Evolutionary conservation across 1,284 basidiomycete species (phyloP).

Genomic region (Mycena citricolor): DNA sequence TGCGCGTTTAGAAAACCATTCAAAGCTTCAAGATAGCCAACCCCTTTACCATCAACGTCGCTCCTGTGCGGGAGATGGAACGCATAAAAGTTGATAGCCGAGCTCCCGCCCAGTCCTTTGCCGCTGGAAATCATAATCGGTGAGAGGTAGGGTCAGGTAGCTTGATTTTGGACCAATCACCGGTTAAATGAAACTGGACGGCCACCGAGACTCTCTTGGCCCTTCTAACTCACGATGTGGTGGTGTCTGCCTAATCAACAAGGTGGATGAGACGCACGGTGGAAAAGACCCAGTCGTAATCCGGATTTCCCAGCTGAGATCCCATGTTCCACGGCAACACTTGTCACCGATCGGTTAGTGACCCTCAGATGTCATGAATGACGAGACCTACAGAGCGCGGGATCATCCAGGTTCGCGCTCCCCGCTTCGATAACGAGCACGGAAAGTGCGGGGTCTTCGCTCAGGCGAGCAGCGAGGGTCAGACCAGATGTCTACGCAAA

Average conservation of each 20-base stretch:
- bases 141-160: background rate
- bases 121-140: conserved; percentile 14
- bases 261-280: conserved; percentile 21
- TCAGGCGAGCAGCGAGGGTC: conserved; percentile 41
- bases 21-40: background rate
- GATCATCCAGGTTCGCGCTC: conserved; percentile 32
- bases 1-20: background rate
- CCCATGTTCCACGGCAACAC: conserved; percentile 22
- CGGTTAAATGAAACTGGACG: conserved; percentile 8
- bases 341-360: conserved; percentile 5
- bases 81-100: conserved; percentile 27
- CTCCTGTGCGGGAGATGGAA: conserved; percentile 28
- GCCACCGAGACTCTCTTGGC: background rate
- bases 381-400: conserved; percentile 27
- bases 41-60: conserved; percentile 31
- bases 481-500: conserved; percentile 11
- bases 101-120: conserved; percentile 26
- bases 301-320: conserved; percentile 24
- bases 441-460: conserved; percentile 38
- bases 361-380: too few species aligned
- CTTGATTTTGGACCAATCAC: background rate
- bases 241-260: background rate
- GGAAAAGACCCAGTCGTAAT: conserved; percentile 32
- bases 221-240: too few species aligned
- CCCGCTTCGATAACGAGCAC: conserved; percentile 45